Evolutionary conservation across 1,284 basidiomycete genomes (phyloP).

Genomic region (Cutaneotrichosporon arboriforme): DNA sequence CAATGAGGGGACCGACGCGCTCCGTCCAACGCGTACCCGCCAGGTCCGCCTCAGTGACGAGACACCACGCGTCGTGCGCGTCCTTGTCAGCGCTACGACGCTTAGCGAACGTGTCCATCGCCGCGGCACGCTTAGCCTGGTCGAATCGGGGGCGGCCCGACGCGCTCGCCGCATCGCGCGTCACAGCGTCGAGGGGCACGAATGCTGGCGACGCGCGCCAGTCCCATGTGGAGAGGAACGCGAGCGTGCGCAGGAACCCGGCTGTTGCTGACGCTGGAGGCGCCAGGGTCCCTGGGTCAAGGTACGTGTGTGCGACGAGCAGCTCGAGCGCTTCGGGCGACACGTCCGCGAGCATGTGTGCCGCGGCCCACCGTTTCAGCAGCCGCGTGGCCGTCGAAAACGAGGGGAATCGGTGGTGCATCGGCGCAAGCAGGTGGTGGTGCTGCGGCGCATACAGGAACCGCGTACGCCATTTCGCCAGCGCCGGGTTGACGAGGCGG

Average conservation of each 20-base stretch:
- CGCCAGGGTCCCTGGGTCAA: slow-evolving; percentile 45
- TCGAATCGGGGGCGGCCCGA: slow-evolving; percentile 43
- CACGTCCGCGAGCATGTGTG: slow-evolving; percentile 73
- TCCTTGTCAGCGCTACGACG: slow-evolving; percentile 47
- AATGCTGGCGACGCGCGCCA: slow-evolving; percentile 57
- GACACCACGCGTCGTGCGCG: slow-evolving; percentile 62
- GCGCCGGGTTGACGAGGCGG: slow-evolving; percentile 56
- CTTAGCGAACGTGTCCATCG: slow-evolving; percentile 54
- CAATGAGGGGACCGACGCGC: slow-evolving; percentile 59
- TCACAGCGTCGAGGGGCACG: slow-evolving; percentile 45
- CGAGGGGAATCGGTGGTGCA: slow-evolving; percentile 73
- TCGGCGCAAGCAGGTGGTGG: slow-evolving; percentile 72
- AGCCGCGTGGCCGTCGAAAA: slow-evolving; percentile 80
- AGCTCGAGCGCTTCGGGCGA: slow-evolving; percentile 75
- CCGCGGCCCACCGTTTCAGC: slow-evolving; percentile 84
- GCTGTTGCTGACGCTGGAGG: slow-evolving; percentile 52
- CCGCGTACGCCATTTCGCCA: slow-evolving; percentile 60
- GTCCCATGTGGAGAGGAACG: slow-evolving; percentile 74
- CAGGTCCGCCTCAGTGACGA: slow-evolving; percentile 74
- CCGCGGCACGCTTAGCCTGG: slow-evolving; percentile 53
- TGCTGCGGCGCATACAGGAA: slow-evolving; percentile 78
- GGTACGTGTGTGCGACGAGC: slow-evolving; percentile 61
- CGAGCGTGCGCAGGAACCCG: slow-evolving; percentile 74
- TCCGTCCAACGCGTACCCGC: slow-evolving; percentile 71
- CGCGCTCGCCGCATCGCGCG: slow-evolving; percentile 32